Conservation (phyloP, 2,329 filamentous ascomycete species). For the Cytospora schulzeri region DNA sequence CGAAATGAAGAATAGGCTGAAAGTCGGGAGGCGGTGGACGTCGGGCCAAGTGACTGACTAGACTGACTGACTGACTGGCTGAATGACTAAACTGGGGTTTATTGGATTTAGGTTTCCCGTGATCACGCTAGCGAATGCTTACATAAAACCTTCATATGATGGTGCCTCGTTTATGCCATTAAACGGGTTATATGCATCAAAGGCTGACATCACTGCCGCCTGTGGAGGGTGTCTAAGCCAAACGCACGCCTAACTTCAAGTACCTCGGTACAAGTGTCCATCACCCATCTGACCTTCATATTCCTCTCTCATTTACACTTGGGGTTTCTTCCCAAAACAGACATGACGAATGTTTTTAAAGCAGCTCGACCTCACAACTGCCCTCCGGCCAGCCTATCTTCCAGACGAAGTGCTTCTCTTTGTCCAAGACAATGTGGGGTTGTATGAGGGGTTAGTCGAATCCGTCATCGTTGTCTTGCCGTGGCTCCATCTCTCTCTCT, state of each 20-base stretch:
- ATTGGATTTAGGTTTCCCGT: conserved; percentile 18
- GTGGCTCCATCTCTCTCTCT: not conserved
- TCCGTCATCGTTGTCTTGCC: conserved; percentile 16
- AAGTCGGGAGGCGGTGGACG: not conserved
- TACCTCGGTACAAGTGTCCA: not conserved
- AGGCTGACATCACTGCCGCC: conserved; percentile 18
- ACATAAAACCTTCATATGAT: not conserved
- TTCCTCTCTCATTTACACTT: conserved; percentile 15
- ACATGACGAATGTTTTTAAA: conserved; percentile 93
- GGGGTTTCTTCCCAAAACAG: conserved; percentile 37
- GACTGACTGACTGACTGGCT: too few relatives aligned
- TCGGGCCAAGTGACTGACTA: not conserved
- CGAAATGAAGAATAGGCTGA: conserved; percentile 5
- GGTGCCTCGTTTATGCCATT: conserved; percentile 13
- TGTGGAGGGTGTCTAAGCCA: too few relatives aligned
- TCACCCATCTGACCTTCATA: not conserved
- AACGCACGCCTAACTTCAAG: too few relatives aligned
- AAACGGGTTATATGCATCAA: conserved; percentile 19
- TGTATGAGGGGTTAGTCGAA: conserved; percentile 86
- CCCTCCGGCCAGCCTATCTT: conserved; percentile 86
- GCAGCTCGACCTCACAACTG: conserved; percentile 92
- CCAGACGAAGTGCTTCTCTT: conserved; percentile 94
- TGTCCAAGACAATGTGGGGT: conserved; percentile 94
- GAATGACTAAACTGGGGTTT: too few relatives aligned
- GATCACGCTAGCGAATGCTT: conserved; percentile 15